Base-by-base conservation (phyloP, 768 basidiomycete species). In the Russula olivacea region DNA sequence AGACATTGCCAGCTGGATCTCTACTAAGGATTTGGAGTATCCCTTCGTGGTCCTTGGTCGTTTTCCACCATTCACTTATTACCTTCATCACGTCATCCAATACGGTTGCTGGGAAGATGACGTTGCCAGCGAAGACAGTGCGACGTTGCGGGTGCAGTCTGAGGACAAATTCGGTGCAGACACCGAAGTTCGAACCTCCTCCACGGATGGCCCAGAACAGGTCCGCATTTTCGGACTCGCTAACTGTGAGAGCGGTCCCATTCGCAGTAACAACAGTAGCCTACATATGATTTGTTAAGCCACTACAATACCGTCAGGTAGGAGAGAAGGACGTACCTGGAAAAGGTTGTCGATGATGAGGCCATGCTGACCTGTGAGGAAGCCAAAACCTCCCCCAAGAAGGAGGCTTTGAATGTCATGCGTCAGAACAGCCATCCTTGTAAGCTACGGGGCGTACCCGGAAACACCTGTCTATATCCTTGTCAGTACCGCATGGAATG, bases 371-470 rank as follows among this genome's bases (percentile, higher is more conserved):
- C 69, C 74, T 43, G 74, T 78, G 10, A 84, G 76, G 75, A 74
- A 82, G 17, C 83, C 83, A 61, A 77, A 81, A 3, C 83, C 83
- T 11, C 83, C 83, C 43, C 83, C 83, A 17, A 84, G 72, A 17
- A 74, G 74, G 6, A 83, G 75, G 6, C 81, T 81, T 56, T 19
- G 17, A 15, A 12, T 19, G 32, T n/a, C 23, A 19, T 36, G 17
- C 59, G 58, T 15, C n/a, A 52, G 14, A 45, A 30, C 4, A 34
- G 3, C 21, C 41, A 49, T 23, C 10, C 14, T n/a, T 25, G 23
- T 28, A 15, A 40, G 21, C 5, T n/a, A n/a, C 1, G 38, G 17
- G 10, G 15, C 76, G 28, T 43, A 81, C 80, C 81, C 81, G 65
- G 78, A 78, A 32, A 82, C 79, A 36, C 81, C 80, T 56, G 80